Percentiles rank a stretch among this genome's conserved stretches.
phyloP scores from a whole-genome alignment of 305 asterid genomes.

The Rubia tinctorum region DNA sequence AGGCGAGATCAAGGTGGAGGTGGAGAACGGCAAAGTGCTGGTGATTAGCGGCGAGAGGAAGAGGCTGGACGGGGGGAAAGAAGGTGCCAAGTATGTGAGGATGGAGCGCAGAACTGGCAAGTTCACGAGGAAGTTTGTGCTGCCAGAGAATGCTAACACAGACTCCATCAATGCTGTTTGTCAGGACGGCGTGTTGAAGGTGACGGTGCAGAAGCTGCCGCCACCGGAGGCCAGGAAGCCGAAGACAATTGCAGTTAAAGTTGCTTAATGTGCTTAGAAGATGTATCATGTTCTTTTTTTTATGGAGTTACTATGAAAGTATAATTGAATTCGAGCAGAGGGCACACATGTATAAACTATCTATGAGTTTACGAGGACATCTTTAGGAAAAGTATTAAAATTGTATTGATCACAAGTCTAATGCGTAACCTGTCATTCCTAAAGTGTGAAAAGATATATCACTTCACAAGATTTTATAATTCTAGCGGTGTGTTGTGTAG shows the following conservation, averaged over 20 bases:
- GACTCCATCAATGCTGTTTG: constrained; percentile 31
- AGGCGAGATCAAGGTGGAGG: constrained; percentile 19
- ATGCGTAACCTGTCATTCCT: too few relatives aligned
- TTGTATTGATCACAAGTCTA: too few relatives aligned
- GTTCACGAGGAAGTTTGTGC: constrained; percentile 35
- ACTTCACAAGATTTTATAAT: too few relatives aligned
- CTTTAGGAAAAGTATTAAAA: too few relatives aligned
- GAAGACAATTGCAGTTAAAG: constrained; percentile 25
- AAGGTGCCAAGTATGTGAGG: constrained; percentile 26
- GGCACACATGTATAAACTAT: too few relatives aligned
- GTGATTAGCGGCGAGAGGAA: constrained; percentile 23
- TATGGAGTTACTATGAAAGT: too few relatives aligned
- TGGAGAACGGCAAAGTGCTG: constrained; percentile 25
- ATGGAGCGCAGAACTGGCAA: constrained; percentile 42
- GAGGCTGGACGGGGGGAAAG: constrained; percentile 18
- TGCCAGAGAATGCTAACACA: constrained; percentile 22
- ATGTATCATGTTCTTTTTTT: too few relatives aligned
- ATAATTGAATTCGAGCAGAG: too few relatives aligned
- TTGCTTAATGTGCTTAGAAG: too few relatives aligned
- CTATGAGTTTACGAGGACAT: too few relatives aligned
- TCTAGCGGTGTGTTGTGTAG: too few relatives aligned
- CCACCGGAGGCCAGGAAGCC: constrained; percentile 22
- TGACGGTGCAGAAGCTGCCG: constrained; percentile 33
- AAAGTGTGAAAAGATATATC: too few relatives aligned
- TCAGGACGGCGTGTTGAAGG: constrained; percentile 40